Evolutionary conservation across 106 monocot species (phyloP), one percentile per base, ranked within the genome.

Genomic region (Triglochin maritima): DNA sequence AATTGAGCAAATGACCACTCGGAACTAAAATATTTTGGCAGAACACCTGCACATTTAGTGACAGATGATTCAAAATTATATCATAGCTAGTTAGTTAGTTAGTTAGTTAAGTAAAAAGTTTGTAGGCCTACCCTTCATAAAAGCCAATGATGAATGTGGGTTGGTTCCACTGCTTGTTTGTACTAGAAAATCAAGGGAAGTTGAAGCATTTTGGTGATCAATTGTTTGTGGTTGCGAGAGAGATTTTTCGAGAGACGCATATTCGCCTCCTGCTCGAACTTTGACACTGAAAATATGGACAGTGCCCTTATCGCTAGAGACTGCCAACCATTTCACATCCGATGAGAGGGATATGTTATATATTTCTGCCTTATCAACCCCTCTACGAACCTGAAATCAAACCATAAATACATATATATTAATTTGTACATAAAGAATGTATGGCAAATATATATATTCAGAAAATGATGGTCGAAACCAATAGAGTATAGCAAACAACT

Each of bases 1-100:
- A 90, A 90, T 64, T 88, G 95, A 69, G 90, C 85, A 81, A 96
- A 96, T 44, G 96, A 91, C 91, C 96, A 90, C 69, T 95, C 94
- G 29, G 94, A 95, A 78, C 94, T 95, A 73, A 95, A 95, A 72
- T 95, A 95, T 71, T 85, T 95, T 3, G 94, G 94, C 65, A 95
- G 72, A 42, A 90, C 79, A 17, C 87, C 94, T 95, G 78, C 11
- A 70, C 29, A 29, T 29, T 29, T 29, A 29, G 29, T 29, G 29
- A 29, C 29, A 29, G 29, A 1, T 29, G 29, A 29, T 29, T 29
- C 29, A 29, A 29, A 29, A 29, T 29, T 29, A 29, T 1, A 29
- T 29, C 29, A 29, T 1, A 29, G 1, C 29, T 29, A 29, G 29
- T 29, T 29, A 29, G 29, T 29, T 29, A 29, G 29, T 29, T 29